phyloP scores from a whole-genome alignment of 78 protist species.

The Dictyostelium discoideum region dicty_2.7 NC_007088.5:272001-272500 shows the following conservation, averaged over 20 bases:
- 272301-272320: slow-evolving; percentile 31
- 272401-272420: slow-evolving; percentile 11
- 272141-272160: background rate
- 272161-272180: background rate
- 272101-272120: slow-evolving; percentile 36
- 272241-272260: background rate
- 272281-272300: background rate
- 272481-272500: background rate
- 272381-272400: slow-evolving; percentile 24
- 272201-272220: background rate
- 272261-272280: background rate
- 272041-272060: slow-evolving; percentile 34
- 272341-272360: background rate
- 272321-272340: background rate
- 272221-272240: background rate
- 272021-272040: background rate
- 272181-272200: background rate
- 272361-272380: slow-evolving; percentile 4
- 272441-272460: background rate
- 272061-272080: background rate
- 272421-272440: slow-evolving; percentile 8
- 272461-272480: background rate
- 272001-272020: background rate
- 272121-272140: background rate
- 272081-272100: background rate